Evolutionary conservation across 257 asterid species (phyloP), one percentile per base, ranked within the genome.

Genomic region (Dorcoceras hygrometricum): DNA sequence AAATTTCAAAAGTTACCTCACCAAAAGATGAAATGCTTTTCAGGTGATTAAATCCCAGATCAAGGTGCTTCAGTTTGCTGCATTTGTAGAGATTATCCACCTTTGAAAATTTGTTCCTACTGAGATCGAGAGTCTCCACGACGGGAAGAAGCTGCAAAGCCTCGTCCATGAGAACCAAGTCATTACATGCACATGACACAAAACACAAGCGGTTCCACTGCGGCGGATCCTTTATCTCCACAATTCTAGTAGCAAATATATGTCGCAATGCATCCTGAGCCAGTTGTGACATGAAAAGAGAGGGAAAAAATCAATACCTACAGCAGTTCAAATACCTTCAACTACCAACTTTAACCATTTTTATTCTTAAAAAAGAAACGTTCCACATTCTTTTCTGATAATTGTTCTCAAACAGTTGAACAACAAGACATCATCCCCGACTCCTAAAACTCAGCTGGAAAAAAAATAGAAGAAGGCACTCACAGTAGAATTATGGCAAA

Each of bases 91-190:
- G 90, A 81, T 90, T 90, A 85, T 94, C 95, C 63, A 84, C 95
- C 79, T 87, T 94, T 23, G 97, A 66, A 76, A 90, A 87, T 85
- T 84, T 90, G 83, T 94, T 94, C 75, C 97, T 78, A 66, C 99
- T 90, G 70, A 94, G 79, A 81, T 94, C 99, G 76, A 94, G 97
- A 63, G 90, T 86, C 67, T 94, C 99, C 73, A 88, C 81, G 43
- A 77, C 83, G 48, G 97, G 97, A 71, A 93, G 96, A 72, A 93
- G 95, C 78, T 85, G 97, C 84, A 93, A 79, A 22, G 99, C 88
- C 79, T 93, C 99, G 27, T 93, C 97, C 97, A 93, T 93, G 76
- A 93, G 95, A 73, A 90, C 75, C 76, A 93, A 78, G 76, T 81
- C 81, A 73, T 93, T 93, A 62, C 83, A 83, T 14, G 99, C 95